Evolutionary conservation across 352 stramenopile genomes (phyloP).

Genomic region (Pythium sp.): DNA sequence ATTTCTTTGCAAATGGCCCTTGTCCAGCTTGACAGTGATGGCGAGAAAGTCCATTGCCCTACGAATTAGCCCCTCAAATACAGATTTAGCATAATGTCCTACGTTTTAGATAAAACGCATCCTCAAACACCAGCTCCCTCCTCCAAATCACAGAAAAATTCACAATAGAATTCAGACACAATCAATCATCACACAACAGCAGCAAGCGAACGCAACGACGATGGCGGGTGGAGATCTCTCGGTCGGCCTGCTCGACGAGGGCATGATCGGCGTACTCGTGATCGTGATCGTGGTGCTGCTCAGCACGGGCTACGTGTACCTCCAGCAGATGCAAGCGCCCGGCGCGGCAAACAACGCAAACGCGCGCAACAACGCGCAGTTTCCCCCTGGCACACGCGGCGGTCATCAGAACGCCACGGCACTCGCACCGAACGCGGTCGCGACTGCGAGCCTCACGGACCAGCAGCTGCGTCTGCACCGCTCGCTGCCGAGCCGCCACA

Average conservation of each 20-base stretch:
- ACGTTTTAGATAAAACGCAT: neutral
- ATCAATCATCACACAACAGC: neutral
- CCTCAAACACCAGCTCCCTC: neutral
- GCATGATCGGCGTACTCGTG: slow-evolving; percentile 62
- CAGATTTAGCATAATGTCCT: neutral
- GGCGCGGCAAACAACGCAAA: neutral
- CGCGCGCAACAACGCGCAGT: slow-evolving; percentile 1
- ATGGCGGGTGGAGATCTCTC: slow-evolving; percentile 36
- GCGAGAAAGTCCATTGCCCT: neutral
- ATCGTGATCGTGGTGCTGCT: slow-evolving; percentile 69
- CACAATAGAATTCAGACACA: neutral
- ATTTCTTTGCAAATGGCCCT: slow-evolving; percentile 3
- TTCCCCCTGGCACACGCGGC: slow-evolving; percentile 16
- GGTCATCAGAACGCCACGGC: slow-evolving; percentile 9
- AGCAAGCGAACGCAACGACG: neutral
- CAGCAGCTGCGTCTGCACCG: slow-evolving; percentile 56
- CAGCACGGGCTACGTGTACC: slow-evolving; percentile 72
- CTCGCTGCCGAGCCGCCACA: slow-evolving; percentile 56
- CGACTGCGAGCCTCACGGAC: slow-evolving; percentile 41
- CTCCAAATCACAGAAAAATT: neutral
- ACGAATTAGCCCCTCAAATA: neutral
- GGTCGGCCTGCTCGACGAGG: slow-evolving; percentile 64
- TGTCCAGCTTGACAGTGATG: neutral
- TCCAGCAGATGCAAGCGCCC: slow-evolving; percentile 52
- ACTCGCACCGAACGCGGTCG: slow-evolving; percentile 26